Conservation (phyloP, 1,284 basidiomycete species). For the Ustilago shanxiensis region DNA sequence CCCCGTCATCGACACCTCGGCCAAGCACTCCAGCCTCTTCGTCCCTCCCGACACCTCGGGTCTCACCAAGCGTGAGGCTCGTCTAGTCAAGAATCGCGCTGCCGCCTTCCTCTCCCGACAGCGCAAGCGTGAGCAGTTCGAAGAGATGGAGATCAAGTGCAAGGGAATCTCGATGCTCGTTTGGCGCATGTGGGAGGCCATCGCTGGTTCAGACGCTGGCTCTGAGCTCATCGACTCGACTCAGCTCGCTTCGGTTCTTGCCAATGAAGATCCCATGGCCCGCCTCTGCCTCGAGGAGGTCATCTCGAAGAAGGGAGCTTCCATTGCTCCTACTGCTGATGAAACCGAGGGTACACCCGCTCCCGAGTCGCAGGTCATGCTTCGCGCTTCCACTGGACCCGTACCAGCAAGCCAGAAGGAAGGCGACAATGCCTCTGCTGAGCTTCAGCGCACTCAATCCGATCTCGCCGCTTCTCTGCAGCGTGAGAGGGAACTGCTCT, state of each 20-base stretch:
- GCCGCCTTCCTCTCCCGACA: conserved; percentile 90
- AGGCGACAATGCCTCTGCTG: conserved; percentile 14
- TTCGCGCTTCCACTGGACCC: conserved; percentile 4
- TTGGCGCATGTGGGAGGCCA: conserved; percentile 63
- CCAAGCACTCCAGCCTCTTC: conserved; percentile 73
- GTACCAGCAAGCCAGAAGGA: conserved; percentile 2
- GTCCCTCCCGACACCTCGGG: conserved; percentile 87
- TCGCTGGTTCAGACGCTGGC: conserved; percentile 50
- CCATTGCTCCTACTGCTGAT: conserved; percentile 60
- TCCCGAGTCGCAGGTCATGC: conserved; percentile 14
- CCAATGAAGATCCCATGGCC: conserved; percentile 49
- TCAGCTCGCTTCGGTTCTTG: conserved; percentile 39
- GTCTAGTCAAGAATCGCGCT: conserved; percentile 89
- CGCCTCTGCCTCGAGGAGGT: conserved; percentile 55
- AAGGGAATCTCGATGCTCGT: conserved; percentile 63
- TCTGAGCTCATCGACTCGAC: conserved; percentile 37
- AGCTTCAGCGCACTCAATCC: conserved; percentile 45
- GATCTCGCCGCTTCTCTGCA: conserved; percentile 36
- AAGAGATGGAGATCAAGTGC: conserved; percentile 85
- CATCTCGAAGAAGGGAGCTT: conserved; percentile 56
- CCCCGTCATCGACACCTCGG: conserved; percentile 69
- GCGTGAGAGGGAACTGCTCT: conserved; percentile 26
- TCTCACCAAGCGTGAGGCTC: conserved; percentile 87
- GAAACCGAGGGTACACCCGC: conserved; percentile 36
- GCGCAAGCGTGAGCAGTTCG: conserved; percentile 90